Evolutionary conservation across 2,329 filamentous ascomycete species (phyloP).

Genomic region (Microascus cirrosus): DNA sequence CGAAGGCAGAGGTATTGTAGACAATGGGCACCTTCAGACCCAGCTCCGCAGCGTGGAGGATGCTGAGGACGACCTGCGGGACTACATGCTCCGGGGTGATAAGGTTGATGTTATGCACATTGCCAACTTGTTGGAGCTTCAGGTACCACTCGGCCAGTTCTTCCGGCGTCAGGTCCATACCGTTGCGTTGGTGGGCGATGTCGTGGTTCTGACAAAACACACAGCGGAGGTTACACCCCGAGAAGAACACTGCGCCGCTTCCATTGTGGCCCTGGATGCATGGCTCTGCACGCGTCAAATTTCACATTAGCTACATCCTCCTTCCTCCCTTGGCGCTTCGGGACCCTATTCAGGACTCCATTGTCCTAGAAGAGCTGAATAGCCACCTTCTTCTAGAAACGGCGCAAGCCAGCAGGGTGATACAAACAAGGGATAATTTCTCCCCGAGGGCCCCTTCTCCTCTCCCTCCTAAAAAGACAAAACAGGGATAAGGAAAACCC

Average conservation of each 20-base stretch:
- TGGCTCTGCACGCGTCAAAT: conserved; percentile 41
- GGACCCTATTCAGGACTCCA: background rate
- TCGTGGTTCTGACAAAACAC: conserved; percentile 56
- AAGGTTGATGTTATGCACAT: conserved; percentile 83
- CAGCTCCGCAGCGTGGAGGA: conserved; percentile 55
- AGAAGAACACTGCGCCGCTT: conserved; percentile 70
- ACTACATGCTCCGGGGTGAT: conserved; percentile 54
- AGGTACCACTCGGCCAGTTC: conserved; percentile 54
- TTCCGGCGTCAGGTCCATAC: conserved; percentile 68
- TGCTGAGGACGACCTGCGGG: conserved; percentile 53
- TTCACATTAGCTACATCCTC: background rate
- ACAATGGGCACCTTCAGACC: conserved; percentile 65
- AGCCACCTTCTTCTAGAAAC: background rate
- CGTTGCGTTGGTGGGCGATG: conserved; percentile 72
- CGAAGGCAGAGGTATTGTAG: conserved; percentile 78
- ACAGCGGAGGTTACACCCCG: conserved; percentile 62
- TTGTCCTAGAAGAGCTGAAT: background rate
- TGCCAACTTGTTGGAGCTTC: conserved; percentile 55
- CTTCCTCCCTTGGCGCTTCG: conserved; percentile 5
- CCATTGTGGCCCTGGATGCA: conserved; percentile 76
- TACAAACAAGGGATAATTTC: background rate
- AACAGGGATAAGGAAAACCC: background rate
- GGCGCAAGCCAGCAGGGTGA: background rate
- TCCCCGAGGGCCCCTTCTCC: too few species aligned
- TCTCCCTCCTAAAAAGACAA: background rate